phyloP scores from a whole-genome alignment of 305 asterid species.

The Fraxinus albicans region DNA sequence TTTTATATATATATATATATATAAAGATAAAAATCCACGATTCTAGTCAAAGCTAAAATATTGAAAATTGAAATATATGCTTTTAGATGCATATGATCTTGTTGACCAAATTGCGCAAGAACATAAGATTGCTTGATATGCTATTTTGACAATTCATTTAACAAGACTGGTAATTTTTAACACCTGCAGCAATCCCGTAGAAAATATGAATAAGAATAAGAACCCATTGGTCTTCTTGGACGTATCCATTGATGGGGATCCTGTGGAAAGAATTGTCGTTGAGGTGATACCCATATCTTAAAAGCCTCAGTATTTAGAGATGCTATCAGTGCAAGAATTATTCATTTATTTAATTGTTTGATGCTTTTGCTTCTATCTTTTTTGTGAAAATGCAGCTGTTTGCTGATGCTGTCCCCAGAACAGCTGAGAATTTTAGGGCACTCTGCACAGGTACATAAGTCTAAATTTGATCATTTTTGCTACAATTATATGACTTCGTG shows the following conservation, averaged over 20 bases:
- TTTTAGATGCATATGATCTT: not conserved
- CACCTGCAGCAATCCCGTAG: constrained; percentile 26
- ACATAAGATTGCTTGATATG: not conserved
- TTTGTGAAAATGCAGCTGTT: constrained; percentile 61
- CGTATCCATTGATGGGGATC: constrained; percentile 66
- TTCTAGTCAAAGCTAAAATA: not conserved
- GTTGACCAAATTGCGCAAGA: not conserved
- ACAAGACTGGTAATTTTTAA: not conserved
- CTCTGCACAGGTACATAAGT: constrained; percentile 75
- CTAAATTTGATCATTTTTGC: not conserved
- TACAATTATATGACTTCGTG: not conserved
- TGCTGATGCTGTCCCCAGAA: constrained; percentile 88
- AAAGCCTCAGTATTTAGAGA: constrained; percentile 5
- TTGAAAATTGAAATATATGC: not conserved
- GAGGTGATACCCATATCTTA: constrained; percentile 52
- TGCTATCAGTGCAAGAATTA: not conserved
- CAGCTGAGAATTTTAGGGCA: constrained; percentile 95
- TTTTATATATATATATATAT: no score
- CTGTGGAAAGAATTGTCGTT: constrained; percentile 65
- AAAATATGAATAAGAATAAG: constrained; percentile 53
- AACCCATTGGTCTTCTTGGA: constrained; percentile 79
- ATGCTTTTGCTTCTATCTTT: constrained; percentile 13
- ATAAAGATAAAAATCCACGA: not conserved
- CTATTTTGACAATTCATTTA: not conserved
- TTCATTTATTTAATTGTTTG: not conserved